Conservation (phyloP, 1,139 yeast species). For the Pichia sp. region DNA sequence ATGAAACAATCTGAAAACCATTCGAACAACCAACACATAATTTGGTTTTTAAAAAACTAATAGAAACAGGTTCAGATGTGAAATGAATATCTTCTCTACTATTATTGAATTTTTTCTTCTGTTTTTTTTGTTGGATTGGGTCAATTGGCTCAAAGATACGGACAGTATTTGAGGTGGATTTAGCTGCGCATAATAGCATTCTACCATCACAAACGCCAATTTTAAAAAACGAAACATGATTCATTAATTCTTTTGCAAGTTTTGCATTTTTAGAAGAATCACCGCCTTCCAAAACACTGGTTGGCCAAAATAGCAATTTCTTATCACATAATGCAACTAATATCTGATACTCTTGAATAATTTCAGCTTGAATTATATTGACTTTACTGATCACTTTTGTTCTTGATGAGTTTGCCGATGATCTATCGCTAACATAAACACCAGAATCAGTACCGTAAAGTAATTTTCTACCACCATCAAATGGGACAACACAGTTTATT, state of each 20-base stretch:
- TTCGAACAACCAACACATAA: slow-evolving; percentile 93
- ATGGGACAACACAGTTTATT: slow-evolving; percentile 88
- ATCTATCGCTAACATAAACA: slow-evolving; percentile 66
- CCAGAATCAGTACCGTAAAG: slow-evolving; percentile 92
- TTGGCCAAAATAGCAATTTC: slow-evolving; percentile 74
- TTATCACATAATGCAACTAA: slow-evolving; percentile 79
- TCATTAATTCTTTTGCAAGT: slow-evolving; percentile 70
- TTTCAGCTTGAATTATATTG: slow-evolving; percentile 85
- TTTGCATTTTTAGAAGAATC: slow-evolving; percentile 54
- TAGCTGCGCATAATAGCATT: slow-evolving; percentile 84
- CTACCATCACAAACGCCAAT: slow-evolving; percentile 90
- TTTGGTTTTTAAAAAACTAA: slow-evolving; percentile 82
- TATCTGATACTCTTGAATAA: slow-evolving; percentile 85
- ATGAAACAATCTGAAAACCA: slow-evolving; percentile 89
- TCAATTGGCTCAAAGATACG: slow-evolving; percentile 81
- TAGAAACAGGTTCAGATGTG: slow-evolving; percentile 84
- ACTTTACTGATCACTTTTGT: slow-evolving; percentile 69
- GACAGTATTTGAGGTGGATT: slow-evolving; percentile 67
- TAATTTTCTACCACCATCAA: slow-evolving; percentile 90
- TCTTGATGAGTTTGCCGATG: slow-evolving; percentile 51
- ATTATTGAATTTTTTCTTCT: slow-evolving; percentile 60
- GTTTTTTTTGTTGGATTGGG: slow-evolving; percentile 47
- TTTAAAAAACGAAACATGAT: slow-evolving; percentile 83
- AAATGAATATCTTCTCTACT: slow-evolving; percentile 74
- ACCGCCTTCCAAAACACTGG: slow-evolving; percentile 51